Conservation (phyloP, 306 rosid species). For the Cucurbita moschata region DNA sequence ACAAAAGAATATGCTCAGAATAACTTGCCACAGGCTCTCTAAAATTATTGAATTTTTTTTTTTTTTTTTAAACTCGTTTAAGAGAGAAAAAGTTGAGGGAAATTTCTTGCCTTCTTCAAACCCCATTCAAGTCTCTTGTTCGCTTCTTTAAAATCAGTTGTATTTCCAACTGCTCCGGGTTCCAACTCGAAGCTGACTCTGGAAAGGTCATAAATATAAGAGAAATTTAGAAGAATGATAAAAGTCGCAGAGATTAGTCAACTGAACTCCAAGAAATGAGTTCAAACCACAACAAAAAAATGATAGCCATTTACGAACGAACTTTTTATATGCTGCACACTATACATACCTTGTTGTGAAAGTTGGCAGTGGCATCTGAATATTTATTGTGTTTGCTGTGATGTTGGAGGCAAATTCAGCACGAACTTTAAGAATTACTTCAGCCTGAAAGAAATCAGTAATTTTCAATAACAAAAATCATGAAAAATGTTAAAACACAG, state of each 20-base stretch:
- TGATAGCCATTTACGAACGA: background rate
- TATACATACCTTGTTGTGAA: slow-evolving; percentile 50
- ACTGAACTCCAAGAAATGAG: background rate
- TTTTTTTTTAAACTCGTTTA: background rate
- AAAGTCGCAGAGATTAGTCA: background rate
- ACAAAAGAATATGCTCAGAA: background rate
- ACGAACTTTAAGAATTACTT: slow-evolving; percentile 62
- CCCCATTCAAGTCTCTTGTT: slow-evolving; percentile 86
- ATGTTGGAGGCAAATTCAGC: slow-evolving; percentile 62
- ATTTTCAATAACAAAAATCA: slow-evolving; percentile 11
- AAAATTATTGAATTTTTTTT: background rate
- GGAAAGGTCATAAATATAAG: slow-evolving; percentile 8
- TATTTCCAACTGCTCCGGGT: slow-evolving; percentile 73
- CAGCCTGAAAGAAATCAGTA: slow-evolving; percentile 41
- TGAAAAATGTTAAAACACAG: slow-evolving; percentile 7
- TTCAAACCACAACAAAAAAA: background rate
- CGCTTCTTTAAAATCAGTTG: slow-evolving; percentile 73
- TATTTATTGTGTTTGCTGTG: slow-evolving; percentile 53
- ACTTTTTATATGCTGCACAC: slow-evolving; percentile 5
- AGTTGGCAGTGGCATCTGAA: slow-evolving; percentile 75
- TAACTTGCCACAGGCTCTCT: background rate
- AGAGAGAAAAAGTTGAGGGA: background rate
- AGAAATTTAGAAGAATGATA: background rate
- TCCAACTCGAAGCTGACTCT: slow-evolving; percentile 82
- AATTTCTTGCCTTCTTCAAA: slow-evolving; percentile 48